Evolutionary conservation across 495 filamentous ascomycete species (phyloP).

Genomic region (Annulohypoxylon nitens): DNA sequence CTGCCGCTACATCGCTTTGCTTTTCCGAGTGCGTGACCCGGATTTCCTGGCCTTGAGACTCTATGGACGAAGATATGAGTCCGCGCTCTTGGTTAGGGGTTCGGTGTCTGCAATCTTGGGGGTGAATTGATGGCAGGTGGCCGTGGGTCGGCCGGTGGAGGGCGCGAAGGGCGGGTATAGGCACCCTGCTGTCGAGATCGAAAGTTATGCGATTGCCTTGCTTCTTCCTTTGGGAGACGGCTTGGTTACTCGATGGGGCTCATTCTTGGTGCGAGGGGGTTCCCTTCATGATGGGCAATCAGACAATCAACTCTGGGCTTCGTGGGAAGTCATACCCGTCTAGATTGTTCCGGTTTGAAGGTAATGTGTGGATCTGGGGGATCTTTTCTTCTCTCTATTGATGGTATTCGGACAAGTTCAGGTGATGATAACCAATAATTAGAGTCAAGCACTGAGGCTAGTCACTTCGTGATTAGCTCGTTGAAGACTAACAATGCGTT

Average conservation of each 20-base stretch:
- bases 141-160: slow-evolving; percentile 51
- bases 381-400: slow-evolving; percentile 42
- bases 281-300: slow-evolving; percentile 47
- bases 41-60: slow-evolving; percentile 59
- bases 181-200: slow-evolving; percentile 85
- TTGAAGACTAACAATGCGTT: slow-evolving; percentile 79
- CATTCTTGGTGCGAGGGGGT: slow-evolving; percentile 99
- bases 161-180: slow-evolving; percentile 58
- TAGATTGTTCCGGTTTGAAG: slow-evolving; percentile 53
- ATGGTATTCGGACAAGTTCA: slow-evolving; percentile 66
- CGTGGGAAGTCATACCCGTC: slow-evolving; percentile 58
- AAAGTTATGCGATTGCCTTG: slow-evolving; percentile 99
- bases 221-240: slow-evolving; percentile 62
- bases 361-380: slow-evolving; percentile 76
- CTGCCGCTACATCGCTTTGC: slow-evolving; percentile 55
- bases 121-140: slow-evolving; percentile 57
- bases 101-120: slow-evolving; percentile 54
- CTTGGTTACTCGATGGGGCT: slow-evolving; percentile 99
- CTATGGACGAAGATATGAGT: slow-evolving; percentile 89
- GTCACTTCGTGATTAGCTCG: slow-evolving; percentile 65
- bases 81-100: slow-evolving; percentile 66
- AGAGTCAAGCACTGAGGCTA: slow-evolving; percentile 99
- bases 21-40: slow-evolving; percentile 29
- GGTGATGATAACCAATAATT: slow-evolving; percentile 94
- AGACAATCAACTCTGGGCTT: slow-evolving; percentile 60